Evolutionary conservation across 2,329 filamentous ascomycete species (phyloP), one percentile per base, ranked within the genome.

Genomic region (Delphinella strobiligena): DNA sequence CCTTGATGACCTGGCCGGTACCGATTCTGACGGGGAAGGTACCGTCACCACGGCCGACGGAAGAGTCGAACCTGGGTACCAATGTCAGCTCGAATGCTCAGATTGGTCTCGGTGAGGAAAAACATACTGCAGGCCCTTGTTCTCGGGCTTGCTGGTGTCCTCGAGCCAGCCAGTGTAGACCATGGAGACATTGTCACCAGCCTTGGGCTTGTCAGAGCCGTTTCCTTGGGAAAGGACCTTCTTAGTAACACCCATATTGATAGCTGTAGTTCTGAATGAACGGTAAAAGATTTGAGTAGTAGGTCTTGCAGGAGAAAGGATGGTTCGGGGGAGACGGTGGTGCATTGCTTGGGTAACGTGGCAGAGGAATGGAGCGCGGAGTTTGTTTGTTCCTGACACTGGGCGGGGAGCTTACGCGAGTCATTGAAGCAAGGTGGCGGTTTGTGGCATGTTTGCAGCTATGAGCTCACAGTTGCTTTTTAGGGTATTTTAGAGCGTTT

Each of bases 141-240:
- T 68, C 42, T 75, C 69, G 14, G 72, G 62, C 59, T 75, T 64
- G 47, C 55, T 63, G 16, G 67, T 55, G 55, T 93, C 80, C 64
- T 81, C 82, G 47, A 96, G 72, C 65, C 70, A 94, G 53, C 91
- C 91, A 31, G 82, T 91, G 72, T 96, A 96, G 65, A 91, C 77
- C 57, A 96, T 93, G 55, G 74, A 75, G 55, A 96, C 84, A 18
- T 65, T 75, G 60, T 95, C 78, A 49, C 84, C 82, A 12, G 56
- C 53, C 49, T 63, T 56, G 42, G 89, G 83, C 48, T 62, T 67
- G 53, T 76, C 59, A 42, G 71, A 69, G 42, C 67, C 67, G 54
- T 72, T 71, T 54, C 89, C 88, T 47, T 72, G 61, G 27, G 63
- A 55, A 51, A 79, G 60, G 47, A 74, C 62, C 36, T 69, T 72